Base-by-base conservation (phyloP, 805 yeast species). In the Candida railenensis region DNA sequence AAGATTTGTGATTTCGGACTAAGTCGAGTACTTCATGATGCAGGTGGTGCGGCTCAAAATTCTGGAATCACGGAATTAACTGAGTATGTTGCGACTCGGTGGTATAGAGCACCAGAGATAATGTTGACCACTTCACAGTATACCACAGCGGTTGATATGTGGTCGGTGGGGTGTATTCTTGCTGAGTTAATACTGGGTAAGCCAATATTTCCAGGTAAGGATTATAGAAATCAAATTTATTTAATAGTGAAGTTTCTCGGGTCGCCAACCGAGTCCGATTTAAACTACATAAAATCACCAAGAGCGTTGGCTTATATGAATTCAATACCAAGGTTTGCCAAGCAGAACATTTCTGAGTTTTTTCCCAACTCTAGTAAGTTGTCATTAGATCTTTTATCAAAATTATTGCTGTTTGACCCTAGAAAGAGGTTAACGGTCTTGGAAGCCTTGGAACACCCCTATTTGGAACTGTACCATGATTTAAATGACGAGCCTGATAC, bases 361-460 rank as follows among this genome's bases (percentile, higher is more conserved):
- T 40, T 40, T 36, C 37, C 34, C n/a, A 19, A 41, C 34, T 48
- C 64, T 4, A 61, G 62, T 45, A 62, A 63, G 0, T 37, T 48
- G n/a, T 70, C 66, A 1, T 46, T 67, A 9, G 70, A 68, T 43
- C 53, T 71, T 44, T 51, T 71, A 46, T 84, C 83, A 46, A 79
- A 74, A 54, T 80, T 94, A 86, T 74, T 94, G 33, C 82, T 91
- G n/a, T 77, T 94, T 53, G 96, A 92, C 62, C 98, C 98, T 3
- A 76, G 73, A 39, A 78, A 81, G 56, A 78, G 99, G 65, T 85
- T 91, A 46, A 82, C 90, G 0, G 98, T 91, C 3, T 89, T 87
- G 48, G 86, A 89, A 55, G 97, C 98, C 0, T 72, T 94, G 43
- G 77, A 74, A 49, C 99, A 94, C 67, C 96, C 97, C 7, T 94